Evolutionary conservation across 129 eudicot genomes (phyloP).

Genomic region (Flaveria brownii): DNA sequence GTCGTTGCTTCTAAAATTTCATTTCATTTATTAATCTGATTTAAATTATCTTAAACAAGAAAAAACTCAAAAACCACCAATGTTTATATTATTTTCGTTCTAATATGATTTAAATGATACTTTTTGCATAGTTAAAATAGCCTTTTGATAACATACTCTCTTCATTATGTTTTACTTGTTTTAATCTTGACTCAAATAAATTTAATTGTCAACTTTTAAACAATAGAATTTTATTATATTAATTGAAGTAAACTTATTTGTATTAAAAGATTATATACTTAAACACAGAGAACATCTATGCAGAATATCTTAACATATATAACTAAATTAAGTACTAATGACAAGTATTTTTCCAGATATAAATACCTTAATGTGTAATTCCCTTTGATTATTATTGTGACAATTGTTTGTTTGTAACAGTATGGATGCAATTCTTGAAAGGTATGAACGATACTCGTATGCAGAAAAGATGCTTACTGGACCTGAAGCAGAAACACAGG

Average conservation of each 20-base stretch:
- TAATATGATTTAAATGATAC: no score
- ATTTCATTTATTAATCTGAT: background rate
- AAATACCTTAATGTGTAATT: background rate
- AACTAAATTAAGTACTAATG: background rate
- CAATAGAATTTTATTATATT: no score
- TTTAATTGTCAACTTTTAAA: no score
- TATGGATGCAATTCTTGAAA: slow-evolving; percentile 77
- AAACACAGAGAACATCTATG: background rate
- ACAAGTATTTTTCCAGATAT: background rate
- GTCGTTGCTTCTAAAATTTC: background rate
- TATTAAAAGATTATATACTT: background rate
- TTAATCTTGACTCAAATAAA: no score
- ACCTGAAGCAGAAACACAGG: slow-evolving; percentile 51
- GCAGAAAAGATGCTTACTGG: slow-evolving; percentile 58
- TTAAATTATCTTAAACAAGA: no score
- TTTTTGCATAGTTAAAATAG: no score
- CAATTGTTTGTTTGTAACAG: slow-evolving; percentile 35
- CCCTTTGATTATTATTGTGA: background rate
- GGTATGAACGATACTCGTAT: slow-evolving; percentile 66
- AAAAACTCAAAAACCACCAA: no score
- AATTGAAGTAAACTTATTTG: background rate
- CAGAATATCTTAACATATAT: background rate
- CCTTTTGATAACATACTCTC: no score
- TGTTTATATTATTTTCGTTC: no score
- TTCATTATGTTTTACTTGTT: no score